These are phyloP conservation scores for Lichtheimia hyalospora DNA, from an alignment of 371 early-diverging fungal genomes.

Conservation along the genomic window DNA sequence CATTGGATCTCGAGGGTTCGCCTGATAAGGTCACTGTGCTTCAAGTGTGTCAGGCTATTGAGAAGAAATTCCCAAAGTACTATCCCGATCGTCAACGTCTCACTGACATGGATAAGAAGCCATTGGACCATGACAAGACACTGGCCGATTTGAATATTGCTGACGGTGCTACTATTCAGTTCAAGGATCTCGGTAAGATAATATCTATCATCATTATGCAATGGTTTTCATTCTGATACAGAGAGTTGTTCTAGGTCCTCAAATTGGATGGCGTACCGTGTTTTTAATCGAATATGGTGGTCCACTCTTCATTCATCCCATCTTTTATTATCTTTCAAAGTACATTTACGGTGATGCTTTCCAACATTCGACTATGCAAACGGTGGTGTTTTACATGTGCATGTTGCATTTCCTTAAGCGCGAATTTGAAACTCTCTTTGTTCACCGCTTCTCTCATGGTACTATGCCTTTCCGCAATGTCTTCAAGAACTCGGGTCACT, in stretches of 20 bases:
- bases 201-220: too few species aligned
- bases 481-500: slow-evolving; percentile 95
- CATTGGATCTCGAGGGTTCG: slow-evolving; percentile 57
- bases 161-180: slow-evolving; percentile 63
- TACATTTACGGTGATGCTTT: slow-evolving; percentile 68
- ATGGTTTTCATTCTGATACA: too few species aligned
- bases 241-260: too few species aligned
- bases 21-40: slow-evolving; percentile 58
- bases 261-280: slow-evolving; percentile 93
- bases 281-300: slow-evolving; percentile 94
- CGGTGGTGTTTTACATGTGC: slow-evolving; percentile 61
- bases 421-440: slow-evolving; percentile 90
- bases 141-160: slow-evolving; percentile 59
- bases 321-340: slow-evolving; percentile 75
- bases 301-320: slow-evolving; percentile 85
- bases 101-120: slow-evolving; percentile 57
- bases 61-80: slow-evolving; percentile 60
- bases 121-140: slow-evolving; percentile 58
- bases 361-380: slow-evolving; percentile 72
- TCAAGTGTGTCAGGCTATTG: slow-evolving; percentile 65
- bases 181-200: slow-evolving; percentile 90
- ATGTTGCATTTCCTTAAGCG: slow-evolving; percentile 92
- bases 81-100: slow-evolving; percentile 79
- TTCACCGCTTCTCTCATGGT: slow-evolving; percentile 92
- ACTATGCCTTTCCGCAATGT: slow-evolving; percentile 94